Evolutionary conservation across 352 stramenopile species (phyloP).

Genomic region (Pythium folliculosum): DNA sequence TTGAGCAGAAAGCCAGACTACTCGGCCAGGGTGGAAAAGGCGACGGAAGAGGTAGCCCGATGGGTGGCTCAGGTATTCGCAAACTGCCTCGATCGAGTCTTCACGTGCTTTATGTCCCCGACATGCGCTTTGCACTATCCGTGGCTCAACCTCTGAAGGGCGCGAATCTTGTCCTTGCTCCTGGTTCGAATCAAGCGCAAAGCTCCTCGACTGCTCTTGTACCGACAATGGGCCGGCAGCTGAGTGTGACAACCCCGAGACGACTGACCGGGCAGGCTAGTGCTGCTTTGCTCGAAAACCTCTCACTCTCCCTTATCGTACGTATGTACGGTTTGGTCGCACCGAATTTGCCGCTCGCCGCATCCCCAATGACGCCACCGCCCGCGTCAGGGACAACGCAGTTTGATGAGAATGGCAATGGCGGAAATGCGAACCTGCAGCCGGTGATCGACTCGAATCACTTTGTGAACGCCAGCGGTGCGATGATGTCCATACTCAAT

Average conservation of each 20-base stretch:
- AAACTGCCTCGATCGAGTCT: conserved; percentile 32
- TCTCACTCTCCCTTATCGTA: conserved; percentile 74
- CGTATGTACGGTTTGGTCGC: conserved; percentile 85
- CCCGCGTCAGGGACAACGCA: conserved; percentile 7
- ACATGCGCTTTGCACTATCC: conserved; percentile 41
- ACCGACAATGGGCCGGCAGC: conserved; percentile 25
- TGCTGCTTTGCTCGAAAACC: conserved; percentile 58
- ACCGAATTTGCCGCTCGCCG: conserved; percentile 59
- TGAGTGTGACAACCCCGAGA: conserved; percentile 18
- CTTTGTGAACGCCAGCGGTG: conserved; percentile 42
- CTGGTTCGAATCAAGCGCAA: conserved; percentile 22
- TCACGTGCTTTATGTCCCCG: conserved; percentile 38
- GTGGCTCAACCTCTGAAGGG: conserved; percentile 32
- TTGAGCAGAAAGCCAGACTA: conserved; percentile 75
- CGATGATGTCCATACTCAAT: conserved; percentile 78
- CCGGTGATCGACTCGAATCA: conserved; percentile 59
- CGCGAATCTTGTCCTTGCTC: conserved; percentile 17
- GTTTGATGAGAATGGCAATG: conserved; percentile 29
- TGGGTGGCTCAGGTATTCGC: conserved; percentile 9
- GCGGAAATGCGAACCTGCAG: conserved; percentile 15
- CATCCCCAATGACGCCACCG: conserved; percentile 36
- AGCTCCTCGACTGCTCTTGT: conserved; percentile 30
- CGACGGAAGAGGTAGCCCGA: conserved; percentile 19
- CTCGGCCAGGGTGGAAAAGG: conserved; percentile 35
- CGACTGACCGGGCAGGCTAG: conserved; percentile 23